Conservation (phyloP, 306 rosid species). For the Luffa aegyptiaca region DNA sequence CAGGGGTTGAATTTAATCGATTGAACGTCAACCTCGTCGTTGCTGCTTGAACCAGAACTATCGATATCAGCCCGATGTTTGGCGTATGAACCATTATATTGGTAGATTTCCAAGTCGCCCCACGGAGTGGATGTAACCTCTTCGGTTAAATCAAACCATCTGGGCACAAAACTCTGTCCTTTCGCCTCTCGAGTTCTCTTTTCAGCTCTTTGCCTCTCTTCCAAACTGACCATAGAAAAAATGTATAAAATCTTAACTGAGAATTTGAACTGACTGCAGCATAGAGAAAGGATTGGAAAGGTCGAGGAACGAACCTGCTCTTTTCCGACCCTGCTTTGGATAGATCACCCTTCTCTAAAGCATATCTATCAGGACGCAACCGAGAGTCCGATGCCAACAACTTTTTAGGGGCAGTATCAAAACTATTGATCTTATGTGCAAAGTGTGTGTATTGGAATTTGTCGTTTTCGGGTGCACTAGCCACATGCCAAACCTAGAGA, state of each 20-base stretch:
- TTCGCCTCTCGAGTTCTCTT: constrained; percentile 60
- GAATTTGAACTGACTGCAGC: neutral
- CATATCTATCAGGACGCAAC: constrained; percentile 83
- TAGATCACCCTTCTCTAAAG: constrained; percentile 77
- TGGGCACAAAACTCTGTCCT: constrained; percentile 42
- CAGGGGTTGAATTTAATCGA: constrained; percentile 73
- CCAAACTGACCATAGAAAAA: constrained; percentile 26
- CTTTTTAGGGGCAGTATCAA: constrained; percentile 63
- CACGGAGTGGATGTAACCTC: constrained; percentile 81
- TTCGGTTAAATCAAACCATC: constrained; percentile 79
- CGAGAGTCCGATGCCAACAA: constrained; percentile 88
- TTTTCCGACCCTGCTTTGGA: constrained; percentile 84
- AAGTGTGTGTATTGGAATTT: constrained; percentile 76
- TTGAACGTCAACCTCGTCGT: constrained; percentile 27
- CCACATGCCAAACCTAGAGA: constrained; percentile 83
- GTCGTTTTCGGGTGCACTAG: constrained; percentile 61
- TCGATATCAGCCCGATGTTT: constrained; percentile 47
- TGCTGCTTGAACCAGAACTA: constrained; percentile 22
- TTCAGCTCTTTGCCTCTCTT: constrained; percentile 89
- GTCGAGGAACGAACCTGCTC: constrained; percentile 38
- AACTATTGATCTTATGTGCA: constrained; percentile 86
- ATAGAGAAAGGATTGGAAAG: neutral
- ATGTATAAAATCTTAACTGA: neutral
- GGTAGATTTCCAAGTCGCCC: constrained; percentile 90
- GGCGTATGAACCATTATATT: constrained; percentile 55